These are phyloP conservation scores for Pyricularia sp. DNA, from an alignment of 2,329 filamentous ascomycete genomes.

Conservation along the genomic window DNA sequence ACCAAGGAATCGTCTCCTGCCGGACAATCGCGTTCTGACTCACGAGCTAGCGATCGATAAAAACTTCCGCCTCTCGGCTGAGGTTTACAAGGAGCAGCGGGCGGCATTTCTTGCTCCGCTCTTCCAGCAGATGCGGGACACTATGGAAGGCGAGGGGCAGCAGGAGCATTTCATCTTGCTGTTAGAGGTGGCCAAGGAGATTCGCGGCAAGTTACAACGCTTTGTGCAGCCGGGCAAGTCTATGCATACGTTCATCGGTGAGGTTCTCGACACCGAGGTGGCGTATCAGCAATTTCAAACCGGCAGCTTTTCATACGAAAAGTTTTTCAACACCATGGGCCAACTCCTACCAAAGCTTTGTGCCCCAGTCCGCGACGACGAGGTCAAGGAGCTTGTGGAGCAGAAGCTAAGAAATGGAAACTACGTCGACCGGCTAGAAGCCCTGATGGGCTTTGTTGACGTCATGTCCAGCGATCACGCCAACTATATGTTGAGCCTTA, in stretches of 20 bases:
- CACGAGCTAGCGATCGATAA: constrained; percentile 72
- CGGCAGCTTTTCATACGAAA: constrained; percentile 68
- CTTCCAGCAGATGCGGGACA: constrained; percentile 47
- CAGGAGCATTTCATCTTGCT: constrained; percentile 57
- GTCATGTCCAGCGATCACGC: constrained; percentile 69
- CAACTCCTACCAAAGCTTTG: constrained; percentile 66
- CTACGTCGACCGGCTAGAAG: constrained; percentile 64
- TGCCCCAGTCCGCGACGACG: constrained; percentile 65
- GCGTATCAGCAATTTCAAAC: constrained; percentile 55
- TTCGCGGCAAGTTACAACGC: constrained; percentile 58
- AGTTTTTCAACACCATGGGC: constrained; percentile 66
- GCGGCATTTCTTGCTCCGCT: constrained; percentile 33
- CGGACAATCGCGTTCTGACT: constrained; percentile 60
- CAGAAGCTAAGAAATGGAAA: constrained; percentile 46
- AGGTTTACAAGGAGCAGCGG: constrained; percentile 45
- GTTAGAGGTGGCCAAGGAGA: constrained; percentile 55
- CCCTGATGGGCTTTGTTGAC: constrained; percentile 63
- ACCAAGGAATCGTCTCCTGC: constrained; percentile 33
- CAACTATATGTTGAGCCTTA: constrained; percentile 64
- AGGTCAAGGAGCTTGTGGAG: constrained; percentile 55
- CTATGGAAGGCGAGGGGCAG: constrained; percentile 51
- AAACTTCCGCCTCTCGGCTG: constrained; percentile 57
- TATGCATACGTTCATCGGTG: constrained; percentile 62
- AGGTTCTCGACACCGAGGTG: constrained; percentile 60
- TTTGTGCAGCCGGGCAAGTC: constrained; percentile 58